These are phyloP conservation scores for Trametes gibbosa DNA, from an alignment of 768 basidiomycete species.

Conservation along the genomic window DNA sequence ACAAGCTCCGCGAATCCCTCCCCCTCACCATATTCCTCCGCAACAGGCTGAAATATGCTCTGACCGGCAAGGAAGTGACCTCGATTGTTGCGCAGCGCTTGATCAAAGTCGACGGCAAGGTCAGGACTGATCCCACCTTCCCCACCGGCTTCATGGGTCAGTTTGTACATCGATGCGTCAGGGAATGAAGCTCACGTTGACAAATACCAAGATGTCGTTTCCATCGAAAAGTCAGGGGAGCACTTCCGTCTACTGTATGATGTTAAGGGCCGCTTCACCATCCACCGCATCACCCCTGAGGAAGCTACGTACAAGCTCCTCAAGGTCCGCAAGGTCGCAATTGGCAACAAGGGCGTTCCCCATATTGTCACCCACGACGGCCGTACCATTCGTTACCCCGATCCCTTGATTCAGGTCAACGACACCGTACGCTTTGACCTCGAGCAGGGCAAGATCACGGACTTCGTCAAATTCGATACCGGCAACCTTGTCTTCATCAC, in stretches of 20 bases:
- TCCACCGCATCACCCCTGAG: conserved; percentile 98
- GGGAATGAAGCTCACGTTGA: background rate
- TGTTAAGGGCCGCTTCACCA: conserved; percentile 99
- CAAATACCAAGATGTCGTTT: conserved; percentile 73
- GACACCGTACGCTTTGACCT: conserved; percentile 98
- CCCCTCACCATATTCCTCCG: conserved; percentile 97
- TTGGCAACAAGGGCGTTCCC: conserved; percentile 92
- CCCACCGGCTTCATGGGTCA: conserved; percentile 97
- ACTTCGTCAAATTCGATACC: conserved; percentile 94
- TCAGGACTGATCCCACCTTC: conserved; percentile 95
- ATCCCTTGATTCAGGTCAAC: conserved; percentile 92
- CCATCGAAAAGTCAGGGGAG: conserved; percentile 97
- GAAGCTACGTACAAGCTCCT: conserved; percentile 96
- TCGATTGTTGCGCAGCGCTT: conserved; percentile 93
- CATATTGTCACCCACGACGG: conserved; percentile 99
- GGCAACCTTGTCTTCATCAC: conserved; percentile 98
- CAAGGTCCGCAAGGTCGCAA: conserved; percentile 88
- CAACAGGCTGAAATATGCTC: conserved; percentile 98
- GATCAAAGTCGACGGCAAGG: conserved; percentile 98
- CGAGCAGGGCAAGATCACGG: conserved; percentile 88
- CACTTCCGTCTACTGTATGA: conserved; percentile 99
- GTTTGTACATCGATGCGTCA: conserved; percentile 26
- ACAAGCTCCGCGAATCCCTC: conserved; percentile 98
- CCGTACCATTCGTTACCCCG: conserved; percentile 99
- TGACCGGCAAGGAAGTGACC: conserved; percentile 95